Base-by-base conservation (phyloP, 2,329 filamentous ascomycete genomes). In the Claviceps capensis region DNA sequence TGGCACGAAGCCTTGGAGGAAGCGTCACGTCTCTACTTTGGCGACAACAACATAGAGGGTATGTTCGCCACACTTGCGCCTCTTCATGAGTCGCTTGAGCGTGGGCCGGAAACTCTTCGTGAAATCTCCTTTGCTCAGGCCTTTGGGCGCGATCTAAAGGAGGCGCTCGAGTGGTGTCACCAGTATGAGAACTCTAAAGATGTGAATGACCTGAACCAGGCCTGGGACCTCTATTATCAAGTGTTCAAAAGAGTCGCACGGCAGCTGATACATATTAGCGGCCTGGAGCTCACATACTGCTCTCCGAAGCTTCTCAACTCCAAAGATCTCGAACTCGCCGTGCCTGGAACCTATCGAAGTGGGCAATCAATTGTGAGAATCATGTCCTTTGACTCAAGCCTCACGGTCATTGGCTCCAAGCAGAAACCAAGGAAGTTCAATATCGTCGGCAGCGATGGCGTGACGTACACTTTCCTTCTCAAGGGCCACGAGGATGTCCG, bases 401-500 rank as follows among this genome's bases (percentile, higher is more conserved):
- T 95, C 55, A 86, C 79, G 44, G 91, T 98, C 56, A 95, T 99
- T 63, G 90, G 88, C 62, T 97, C 91, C 30, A 99, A 99, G 72
- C 94, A 99, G 67, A 81, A 91, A 47, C 93, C 93, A 8, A 79
- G 93, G 58, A 95, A 95, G 68, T 79, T 97, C 60, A 88, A 84
- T 54, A 80, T 93, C 61, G 83, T 83, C 62, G 94, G 91, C 55
- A 95, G 88, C 62, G 91, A 98, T 64, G 93, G 93, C 53, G 81
- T 79, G 55, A 79, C 82, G 3, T 96, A 96, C 66, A 85, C 88
- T 48, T 97, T 95, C 71, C 70, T 88, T 53, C 80, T 98, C 61
- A 99, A 99, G 74, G 93, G 93, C n/a, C 94, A 98, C 62, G 93
- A 99, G 70, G 93, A 99, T 73, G 96, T 98, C 58, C 85, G 93